Evolutionary conservation across 306 rosid genomes (phyloP), one percentile per base, ranked within the genome.

Genomic region (Acacia confusa): DNA sequence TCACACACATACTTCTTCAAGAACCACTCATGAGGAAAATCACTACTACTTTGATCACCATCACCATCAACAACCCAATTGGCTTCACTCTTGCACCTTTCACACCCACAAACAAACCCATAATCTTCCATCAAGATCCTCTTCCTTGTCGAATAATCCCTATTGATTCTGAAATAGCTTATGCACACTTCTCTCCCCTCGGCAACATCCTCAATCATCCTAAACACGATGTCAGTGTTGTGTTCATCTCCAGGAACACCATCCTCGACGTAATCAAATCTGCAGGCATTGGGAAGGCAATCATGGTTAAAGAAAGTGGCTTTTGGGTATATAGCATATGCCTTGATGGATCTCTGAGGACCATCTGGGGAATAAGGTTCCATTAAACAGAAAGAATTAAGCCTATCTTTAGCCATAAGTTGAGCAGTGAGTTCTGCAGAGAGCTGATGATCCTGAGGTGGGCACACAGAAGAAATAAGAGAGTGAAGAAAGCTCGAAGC

Each of bases 231-330:
- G 52, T 93, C 96, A 2, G 86, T 84, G 78, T 85, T 88, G 68
- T 68, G 79, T 17, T 74, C 81, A 63, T 74, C 79, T 4, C 72
- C 81, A 27, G 74, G 61, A 25, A 76, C 70, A 36, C 70, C 53
- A 4, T 41, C 28, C 30, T 92, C 90, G 2, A 90, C 76, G 22
- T 93, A 88, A 67, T 91, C 97, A 57, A 93, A 93, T 43, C 97
- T 83, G 82, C 96, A 93, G 2, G 97, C 97, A 69, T 93, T 89
- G 43, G 97, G 97, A 44, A 93, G 79, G 76, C 96, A 93, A 15
- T 82, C 91, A 47, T 93, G 96, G 83, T 93, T 93, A 47, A 87
- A 89, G 17, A 88, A 45, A 0, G 92, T 77, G 8, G 94, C 89
- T 20, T 74, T 81, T 17, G 90, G 89, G 80, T 92, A 92, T 43